Conservation (phyloP, 495 filamentous ascomycete genomes). For the Penicilliopsis zonata region DNA sequence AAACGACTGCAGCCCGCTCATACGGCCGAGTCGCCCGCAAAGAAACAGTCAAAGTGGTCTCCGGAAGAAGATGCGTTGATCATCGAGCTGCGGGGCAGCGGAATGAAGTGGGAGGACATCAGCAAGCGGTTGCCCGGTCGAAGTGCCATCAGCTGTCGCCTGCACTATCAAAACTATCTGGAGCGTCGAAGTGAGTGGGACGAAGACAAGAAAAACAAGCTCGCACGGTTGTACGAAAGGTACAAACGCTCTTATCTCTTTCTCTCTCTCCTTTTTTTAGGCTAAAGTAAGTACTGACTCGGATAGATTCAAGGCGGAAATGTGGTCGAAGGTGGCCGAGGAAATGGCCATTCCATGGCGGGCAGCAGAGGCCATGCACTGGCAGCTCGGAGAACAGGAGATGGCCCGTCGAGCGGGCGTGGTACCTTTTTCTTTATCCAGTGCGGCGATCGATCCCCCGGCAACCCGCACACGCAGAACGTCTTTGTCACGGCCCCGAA, state of each 20-base stretch:
- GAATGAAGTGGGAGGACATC: conserved; percentile 99
- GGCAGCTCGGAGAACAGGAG: conserved; percentile 85
- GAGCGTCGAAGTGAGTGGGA: conserved; percentile 88
- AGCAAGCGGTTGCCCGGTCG: conserved; percentile 79
- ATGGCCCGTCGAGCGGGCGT: conserved; percentile 86
- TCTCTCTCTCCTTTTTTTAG: not conserved
- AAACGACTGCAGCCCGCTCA: conserved; percentile 41
- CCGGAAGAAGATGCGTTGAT: conserved; percentile 81
- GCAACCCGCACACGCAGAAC: conserved; percentile 31
- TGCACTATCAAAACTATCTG: conserved; percentile 96
- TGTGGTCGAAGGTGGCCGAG: conserved; percentile 89
- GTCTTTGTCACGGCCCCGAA: conserved; percentile 30
- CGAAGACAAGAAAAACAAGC: conserved; percentile 93
- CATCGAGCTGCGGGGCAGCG: conserved; percentile 74
- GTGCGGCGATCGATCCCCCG: conserved; percentile 43
- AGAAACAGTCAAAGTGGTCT: conserved; percentile 95
- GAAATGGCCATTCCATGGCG: conserved; percentile 97
- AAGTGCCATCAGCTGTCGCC: conserved; percentile 82
- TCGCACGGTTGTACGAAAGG: conserved; percentile 92
- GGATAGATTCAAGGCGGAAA: conserved; percentile 83
- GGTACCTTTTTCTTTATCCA: conserved; percentile 63
- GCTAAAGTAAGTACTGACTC: conserved; percentile 5
- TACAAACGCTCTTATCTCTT: too few species aligned
- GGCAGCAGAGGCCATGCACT: conserved; percentile 94
- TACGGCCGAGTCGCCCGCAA: conserved; percentile 61